phyloP scores from a whole-genome alignment of 192 early-diverging fungal species.

The Cetraspora pellucida region DNA sequence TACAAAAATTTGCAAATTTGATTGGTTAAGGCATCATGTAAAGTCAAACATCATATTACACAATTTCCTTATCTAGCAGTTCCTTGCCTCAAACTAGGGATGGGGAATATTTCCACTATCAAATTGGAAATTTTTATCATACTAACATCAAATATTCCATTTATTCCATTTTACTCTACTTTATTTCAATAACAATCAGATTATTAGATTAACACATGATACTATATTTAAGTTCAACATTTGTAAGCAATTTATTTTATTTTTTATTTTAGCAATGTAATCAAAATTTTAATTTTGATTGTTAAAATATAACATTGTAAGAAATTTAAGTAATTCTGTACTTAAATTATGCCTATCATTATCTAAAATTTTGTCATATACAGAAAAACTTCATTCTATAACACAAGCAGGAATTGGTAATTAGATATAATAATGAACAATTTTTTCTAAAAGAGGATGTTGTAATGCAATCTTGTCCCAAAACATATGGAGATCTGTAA shows the following conservation, averaged over 20 bases:
- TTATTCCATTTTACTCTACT: too few relatives aligned
- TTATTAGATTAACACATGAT: background rate
- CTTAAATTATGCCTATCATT: constrained; percentile 20
- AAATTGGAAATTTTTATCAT: constrained; percentile 15
- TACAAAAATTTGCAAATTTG: too few relatives aligned
- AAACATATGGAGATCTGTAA: background rate
- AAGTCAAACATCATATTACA: too few relatives aligned
- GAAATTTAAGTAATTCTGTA: constrained; percentile 12
- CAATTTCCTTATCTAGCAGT: too few relatives aligned
- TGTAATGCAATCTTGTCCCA: background rate
- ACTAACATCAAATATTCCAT: background rate
- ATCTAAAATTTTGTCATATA: too few relatives aligned
- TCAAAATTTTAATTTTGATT: background rate
- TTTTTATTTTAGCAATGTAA: background rate
- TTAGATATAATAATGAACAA: background rate
- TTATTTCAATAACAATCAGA: background rate
- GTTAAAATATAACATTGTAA: constrained; percentile 6
- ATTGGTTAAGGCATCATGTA: too few relatives aligned
- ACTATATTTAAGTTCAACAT: background rate
- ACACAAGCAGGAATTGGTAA: background rate
- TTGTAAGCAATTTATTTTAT: background rate
- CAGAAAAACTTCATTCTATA: constrained; percentile 16
- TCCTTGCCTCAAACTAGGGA: too few relatives aligned
- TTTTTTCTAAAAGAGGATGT: constrained; percentile 12
- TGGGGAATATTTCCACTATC: background rate